Conservation (phyloP, 306 rosid genomes). For the Cotoneaster glaucophyllus region DNA sequence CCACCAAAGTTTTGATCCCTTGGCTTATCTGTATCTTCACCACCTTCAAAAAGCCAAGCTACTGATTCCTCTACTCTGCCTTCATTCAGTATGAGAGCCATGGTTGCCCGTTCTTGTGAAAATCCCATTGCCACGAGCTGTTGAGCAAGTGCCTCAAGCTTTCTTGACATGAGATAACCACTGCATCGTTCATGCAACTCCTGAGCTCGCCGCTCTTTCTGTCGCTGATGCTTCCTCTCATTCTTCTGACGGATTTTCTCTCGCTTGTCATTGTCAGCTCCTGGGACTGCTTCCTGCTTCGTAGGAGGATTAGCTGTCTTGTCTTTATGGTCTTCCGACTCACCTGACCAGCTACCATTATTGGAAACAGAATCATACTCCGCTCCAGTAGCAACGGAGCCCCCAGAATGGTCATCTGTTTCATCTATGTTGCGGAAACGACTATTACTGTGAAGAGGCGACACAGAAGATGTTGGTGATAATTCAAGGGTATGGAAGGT, state of each 20-base stretch:
- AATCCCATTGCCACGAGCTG: slow-evolving; percentile 92
- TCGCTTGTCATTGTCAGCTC: slow-evolving; percentile 89
- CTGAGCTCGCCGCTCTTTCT: slow-evolving; percentile 93
- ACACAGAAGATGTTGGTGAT: slow-evolving; percentile 41
- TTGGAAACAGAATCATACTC: slow-evolving; percentile 97
- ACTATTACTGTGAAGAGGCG: slow-evolving; percentile 59
- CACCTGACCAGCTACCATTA: slow-evolving; percentile 97
- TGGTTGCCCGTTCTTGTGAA: slow-evolving; percentile 75
- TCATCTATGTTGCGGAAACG: slow-evolving; percentile 91
- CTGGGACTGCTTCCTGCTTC: slow-evolving; percentile 67
- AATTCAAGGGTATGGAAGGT: slow-evolving; percentile 79
- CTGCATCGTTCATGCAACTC: slow-evolving; percentile 86
- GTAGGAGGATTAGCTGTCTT: slow-evolving; percentile 47
- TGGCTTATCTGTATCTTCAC: slow-evolving; percentile 53
- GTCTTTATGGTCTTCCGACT: slow-evolving; percentile 93
- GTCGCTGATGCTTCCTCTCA: slow-evolving; percentile 95
- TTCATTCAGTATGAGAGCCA: slow-evolving; percentile 82
- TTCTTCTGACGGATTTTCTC: slow-evolving; percentile 94
- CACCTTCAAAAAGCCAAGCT: slow-evolving; percentile 70
- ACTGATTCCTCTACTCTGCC: slow-evolving; percentile 92
- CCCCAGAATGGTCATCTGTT: slow-evolving; percentile 77
- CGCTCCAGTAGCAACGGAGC: slow-evolving; percentile 38
- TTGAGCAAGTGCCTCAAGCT: slow-evolving; percentile 82
- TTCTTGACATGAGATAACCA: slow-evolving; percentile 92
- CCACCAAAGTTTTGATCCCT: slow-evolving; percentile 43